Evolutionary conservation across 805 yeast genomes (phyloP), one percentile per base, ranked within the genome.

Genomic region (Wickerhamomyces chaumierensis): DNA sequence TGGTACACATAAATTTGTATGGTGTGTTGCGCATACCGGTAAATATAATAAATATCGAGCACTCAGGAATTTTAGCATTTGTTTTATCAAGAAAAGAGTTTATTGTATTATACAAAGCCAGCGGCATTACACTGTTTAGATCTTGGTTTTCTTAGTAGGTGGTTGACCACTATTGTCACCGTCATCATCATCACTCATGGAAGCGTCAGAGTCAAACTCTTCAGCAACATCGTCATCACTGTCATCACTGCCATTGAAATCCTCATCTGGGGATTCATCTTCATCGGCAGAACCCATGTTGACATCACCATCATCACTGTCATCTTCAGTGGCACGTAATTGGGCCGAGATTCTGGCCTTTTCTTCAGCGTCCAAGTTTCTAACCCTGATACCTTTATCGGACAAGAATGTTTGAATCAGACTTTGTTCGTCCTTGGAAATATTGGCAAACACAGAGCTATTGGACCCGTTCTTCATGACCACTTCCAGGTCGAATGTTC

Each of bases 401-500:
- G 71, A 72, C 60, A 90, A 73, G 66, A 69, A 92, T 34, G 68
- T 68, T 56, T 90, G 95, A 42, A 92, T 67, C 2, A 74, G 63
- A 37, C 72, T 75, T 59, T 88, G 97, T 55, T 92, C 98, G 46
- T 85, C 96, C 57, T 86, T 76, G 44, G 80, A 80, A 48, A 92
- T 82, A 53, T 84, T 85, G 46, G 95, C 94, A 60, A 92, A 90
- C 32, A 78, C 77, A 48, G 88, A 92, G 14, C 84, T 68, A 11
- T n/a, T 34, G 37, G 75, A 67, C 33, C 81, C 78, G 32, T 75
- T 72, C 46, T 80, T 72, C 41, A 88, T 63, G 21, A 68, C 68
- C 38, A 92, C 75, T 48, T 90, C 92, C 63, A 92, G 65, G 61
- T 92, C 99, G 60, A 92, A 92, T 0, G 97, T 92, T 55, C 95